These are phyloP conservation scores for Penicillium subrubescens DNA, from an alignment of 495 filamentous ascomycete species.

Conservation along the genomic window DNA sequence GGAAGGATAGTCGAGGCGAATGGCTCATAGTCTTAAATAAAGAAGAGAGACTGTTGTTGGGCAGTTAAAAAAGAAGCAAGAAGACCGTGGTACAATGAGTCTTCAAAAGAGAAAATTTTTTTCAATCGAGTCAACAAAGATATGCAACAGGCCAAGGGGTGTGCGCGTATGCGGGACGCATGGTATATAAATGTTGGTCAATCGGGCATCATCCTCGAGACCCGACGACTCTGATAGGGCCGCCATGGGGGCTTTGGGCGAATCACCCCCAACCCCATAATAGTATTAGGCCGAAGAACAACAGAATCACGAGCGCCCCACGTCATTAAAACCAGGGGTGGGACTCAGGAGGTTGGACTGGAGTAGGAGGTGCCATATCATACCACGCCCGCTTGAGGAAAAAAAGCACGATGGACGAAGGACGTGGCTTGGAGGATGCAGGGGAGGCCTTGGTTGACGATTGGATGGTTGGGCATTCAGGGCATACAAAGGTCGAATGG, in stretches of 20 bases:
- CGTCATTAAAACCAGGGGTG: constrained; percentile 15
- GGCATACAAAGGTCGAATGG: background rate
- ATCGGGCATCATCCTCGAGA: constrained; percentile 32
- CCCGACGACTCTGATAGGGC: constrained; percentile 27
- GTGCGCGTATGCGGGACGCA: constrained; percentile 18
- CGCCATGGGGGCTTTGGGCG: constrained; percentile 24
- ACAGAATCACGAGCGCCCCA: constrained; percentile 12
- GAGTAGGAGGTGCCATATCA: background rate
- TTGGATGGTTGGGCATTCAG: constrained; percentile 4
- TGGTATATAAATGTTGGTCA: constrained; percentile 30
- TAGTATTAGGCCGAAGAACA: constrained; percentile 29
- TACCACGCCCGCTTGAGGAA: background rate
- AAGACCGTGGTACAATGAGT: constrained; percentile 12
- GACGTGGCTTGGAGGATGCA: constrained; percentile 9
- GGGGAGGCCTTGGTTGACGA: background rate
- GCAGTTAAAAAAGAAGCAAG: constrained; percentile 9
- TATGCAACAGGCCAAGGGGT: constrained; percentile 3
- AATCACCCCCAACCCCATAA: constrained; percentile 21
- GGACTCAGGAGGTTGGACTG: constrained; percentile 3
- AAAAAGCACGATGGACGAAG: background rate
- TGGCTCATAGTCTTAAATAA: constrained; percentile 31
- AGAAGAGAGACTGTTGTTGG: constrained; percentile 11
- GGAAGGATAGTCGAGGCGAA: constrained; percentile 10
- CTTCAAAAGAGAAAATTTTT: constrained; percentile 11
- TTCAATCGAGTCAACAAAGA: constrained; percentile 25